Conservation (phyloP, 192 early-diverging fungal genomes). For the Chytriomyces confervae region DNA sequence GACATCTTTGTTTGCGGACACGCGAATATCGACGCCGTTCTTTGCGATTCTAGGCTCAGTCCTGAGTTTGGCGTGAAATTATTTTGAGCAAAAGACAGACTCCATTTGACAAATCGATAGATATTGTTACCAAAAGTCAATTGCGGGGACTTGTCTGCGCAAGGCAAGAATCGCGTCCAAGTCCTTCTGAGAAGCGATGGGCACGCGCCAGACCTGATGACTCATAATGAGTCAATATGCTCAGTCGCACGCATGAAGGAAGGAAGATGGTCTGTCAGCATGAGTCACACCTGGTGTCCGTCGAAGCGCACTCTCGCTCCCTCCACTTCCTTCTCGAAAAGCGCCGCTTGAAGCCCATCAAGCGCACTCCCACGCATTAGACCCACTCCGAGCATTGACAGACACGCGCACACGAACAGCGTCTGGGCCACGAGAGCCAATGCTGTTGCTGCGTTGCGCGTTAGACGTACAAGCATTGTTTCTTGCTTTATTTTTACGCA, state of each 20-base stretch:
- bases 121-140: background rate
- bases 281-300: slow-evolving; percentile 22
- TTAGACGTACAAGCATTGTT: too few relatives aligned
- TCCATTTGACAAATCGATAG: too few relatives aligned
- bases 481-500: too few relatives aligned
- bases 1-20: slow-evolving; percentile 2
- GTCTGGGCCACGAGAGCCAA: too few relatives aligned
- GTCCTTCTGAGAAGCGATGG: slow-evolving; percentile 9
- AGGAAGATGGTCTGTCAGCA: background rate
- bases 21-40: slow-evolving; percentile 31
- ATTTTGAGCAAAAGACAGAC: background rate
- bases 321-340: too few relatives aligned
- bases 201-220: slow-evolving; percentile 23
- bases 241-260: background rate
- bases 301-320: slow-evolving; percentile 6
- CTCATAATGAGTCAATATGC: background rate
- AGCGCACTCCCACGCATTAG: too few relatives aligned
- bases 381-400: too few relatives aligned
- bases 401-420: too few relatives aligned
- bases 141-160: background rate
- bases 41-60: slow-evolving; percentile 18
- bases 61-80: too few relatives aligned
- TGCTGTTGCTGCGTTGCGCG: too few relatives aligned
- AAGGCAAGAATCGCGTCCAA: slow-evolving; percentile 7
- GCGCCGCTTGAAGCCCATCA: too few relatives aligned